Evolutionary conservation across 164 flowering plant species (phyloP), one percentile per base, ranked within the genome.

Genomic region (Platanus orientalis): DNA sequence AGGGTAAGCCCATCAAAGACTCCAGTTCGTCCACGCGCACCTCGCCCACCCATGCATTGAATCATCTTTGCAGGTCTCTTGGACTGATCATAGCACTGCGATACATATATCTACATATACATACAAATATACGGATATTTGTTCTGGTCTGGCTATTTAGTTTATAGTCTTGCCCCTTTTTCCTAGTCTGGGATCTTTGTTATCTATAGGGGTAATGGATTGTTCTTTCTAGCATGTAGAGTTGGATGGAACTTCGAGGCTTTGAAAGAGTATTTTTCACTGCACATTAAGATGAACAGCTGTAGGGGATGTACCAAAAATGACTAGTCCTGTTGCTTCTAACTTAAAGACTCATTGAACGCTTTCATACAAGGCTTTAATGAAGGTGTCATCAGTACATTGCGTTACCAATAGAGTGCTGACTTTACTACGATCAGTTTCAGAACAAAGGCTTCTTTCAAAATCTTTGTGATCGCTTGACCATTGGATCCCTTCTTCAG

Each of bases 1-100:
- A 88, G 95, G 87, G 90, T 88, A 23, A 88, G 96, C 76, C 96
- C 96, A 40, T 88, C 92, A 25, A 86, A 86, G 82, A 88, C 91
- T 1, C 96, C 96, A 27, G 92, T 88, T 60, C 81, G 92, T 14
- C 89, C 92, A 6, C 88, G 90, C 10, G 54, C 80, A 42, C 84
- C 92, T 64, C 85, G 87, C 4, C 73, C 74, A 30, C 65, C 83
- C n/a, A 58, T 76, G 56, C 84, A 78, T 45, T 86, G 78, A 85
- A 26, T n/a, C 17, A 36, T 60, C 54, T 57, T n/a, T n/a, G 54
- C 53, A 21, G 52, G 40, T 44, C 23, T 53, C 51, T 53, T 55
- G 34, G 61, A 44, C 61, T 64, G 75, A 67, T n/a, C n/a, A 57
- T 55, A 55, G 58, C n/a, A 28, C 39, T 21, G 64, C 54, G n/a